These are phyloP conservation scores for Colletotrichum cordylinicola DNA, from an alignment of 2,329 filamentous ascomycete species.

Conservation along the genomic window DNA sequence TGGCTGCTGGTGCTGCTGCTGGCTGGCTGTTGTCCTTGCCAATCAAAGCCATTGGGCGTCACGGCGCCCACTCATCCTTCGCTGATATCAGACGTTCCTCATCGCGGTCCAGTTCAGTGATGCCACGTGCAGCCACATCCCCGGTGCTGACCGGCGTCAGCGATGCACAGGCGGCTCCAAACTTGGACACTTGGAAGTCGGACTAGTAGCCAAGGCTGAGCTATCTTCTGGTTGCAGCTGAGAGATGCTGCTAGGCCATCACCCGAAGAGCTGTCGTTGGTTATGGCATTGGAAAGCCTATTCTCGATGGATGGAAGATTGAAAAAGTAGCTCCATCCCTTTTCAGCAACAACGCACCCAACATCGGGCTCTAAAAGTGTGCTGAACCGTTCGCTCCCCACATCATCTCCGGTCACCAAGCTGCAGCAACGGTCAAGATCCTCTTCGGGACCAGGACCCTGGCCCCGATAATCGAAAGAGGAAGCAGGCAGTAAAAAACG, in stretches of 20 bases:
- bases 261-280: not conserved
- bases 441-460: conserved; percentile 8
- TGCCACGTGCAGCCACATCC: not conserved
- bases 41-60: not conserved
- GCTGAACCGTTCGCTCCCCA: not conserved
- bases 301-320: not conserved
- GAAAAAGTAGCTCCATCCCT: not conserved
- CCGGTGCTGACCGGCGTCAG: not conserved
- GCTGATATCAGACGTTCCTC: not conserved
- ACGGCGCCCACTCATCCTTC: not conserved
- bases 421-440: conserved; percentile 13
- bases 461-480: not conserved
- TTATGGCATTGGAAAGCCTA: not conserved
- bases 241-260: not conserved
- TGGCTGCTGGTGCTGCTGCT: not conserved
- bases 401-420: conserved; percentile 18
- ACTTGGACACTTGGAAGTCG: not conserved
- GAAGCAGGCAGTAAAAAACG: not conserved
- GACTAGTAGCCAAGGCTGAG: not conserved
- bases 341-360: not conserved
- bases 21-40: not conserved
- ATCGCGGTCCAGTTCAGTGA: not conserved
- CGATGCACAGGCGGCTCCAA: not conserved
- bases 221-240: not conserved
- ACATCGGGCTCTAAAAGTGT: not conserved